Evolutionary conservation across 2,329 filamentous ascomycete species (phyloP).

Genomic region (Diaporthe helianthi): DNA sequence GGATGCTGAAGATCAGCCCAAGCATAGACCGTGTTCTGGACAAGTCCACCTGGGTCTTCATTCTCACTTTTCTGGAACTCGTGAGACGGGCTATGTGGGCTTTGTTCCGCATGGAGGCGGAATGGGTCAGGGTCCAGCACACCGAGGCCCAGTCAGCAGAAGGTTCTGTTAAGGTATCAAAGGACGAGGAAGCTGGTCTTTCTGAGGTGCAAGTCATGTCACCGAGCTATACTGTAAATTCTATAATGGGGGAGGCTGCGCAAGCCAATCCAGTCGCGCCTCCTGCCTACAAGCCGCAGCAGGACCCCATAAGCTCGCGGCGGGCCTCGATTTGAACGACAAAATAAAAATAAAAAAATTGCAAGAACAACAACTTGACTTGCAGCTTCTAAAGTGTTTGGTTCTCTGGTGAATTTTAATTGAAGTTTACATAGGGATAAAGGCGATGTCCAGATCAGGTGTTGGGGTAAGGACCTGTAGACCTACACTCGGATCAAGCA

Average conservation of each 20-base stretch:
- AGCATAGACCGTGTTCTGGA: slow-evolving; percentile 5
- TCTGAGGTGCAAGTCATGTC: neutral
- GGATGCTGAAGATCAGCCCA: slow-evolving; percentile 5
- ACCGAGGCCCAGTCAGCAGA: neutral
- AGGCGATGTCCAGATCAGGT: too few species aligned
- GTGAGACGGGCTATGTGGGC: neutral
- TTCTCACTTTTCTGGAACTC: neutral
- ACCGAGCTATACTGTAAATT: slow-evolving; percentile 4
- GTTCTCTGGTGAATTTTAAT: neutral
- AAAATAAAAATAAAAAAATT: neutral
- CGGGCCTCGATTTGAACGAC: neutral
- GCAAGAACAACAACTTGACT: fast-evolving
- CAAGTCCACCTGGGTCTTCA: neutral
- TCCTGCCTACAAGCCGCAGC: neutral
- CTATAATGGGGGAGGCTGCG: neutral
- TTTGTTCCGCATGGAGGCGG: slow-evolving; percentile 7
- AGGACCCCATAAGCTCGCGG: neutral
- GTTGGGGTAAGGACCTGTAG: too few species aligned
- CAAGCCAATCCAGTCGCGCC: neutral
- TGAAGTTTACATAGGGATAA: too few species aligned
- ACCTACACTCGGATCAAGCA: too few species aligned
- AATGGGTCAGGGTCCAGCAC: slow-evolving; percentile 1
- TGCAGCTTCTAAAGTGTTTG: neutral
- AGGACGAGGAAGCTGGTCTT: slow-evolving; percentile 22
- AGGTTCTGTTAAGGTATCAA: neutral